Evolutionary conservation across 768 basidiomycete species (phyloP).

Genomic region (Lactarius sp.): DNA sequence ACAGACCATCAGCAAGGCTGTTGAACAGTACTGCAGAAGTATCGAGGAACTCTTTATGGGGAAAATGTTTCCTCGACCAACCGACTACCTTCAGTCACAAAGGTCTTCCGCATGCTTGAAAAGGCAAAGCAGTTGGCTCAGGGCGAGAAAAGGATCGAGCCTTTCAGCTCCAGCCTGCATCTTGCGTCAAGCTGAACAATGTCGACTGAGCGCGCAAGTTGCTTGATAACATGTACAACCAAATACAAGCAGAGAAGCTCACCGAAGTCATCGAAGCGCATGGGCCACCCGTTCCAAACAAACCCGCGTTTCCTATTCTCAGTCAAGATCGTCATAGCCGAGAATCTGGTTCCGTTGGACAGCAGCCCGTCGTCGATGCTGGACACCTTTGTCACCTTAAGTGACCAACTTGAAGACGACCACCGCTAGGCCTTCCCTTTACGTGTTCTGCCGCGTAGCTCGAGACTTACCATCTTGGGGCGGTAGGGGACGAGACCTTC

Average conservation of each 20-base stretch:
- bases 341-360: constrained; percentile 76
- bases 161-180: constrained; percentile 89
- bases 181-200: constrained; percentile 97
- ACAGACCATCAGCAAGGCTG: constrained; percentile 84
- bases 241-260: constrained; percentile 86
- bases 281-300: constrained; percentile 68
- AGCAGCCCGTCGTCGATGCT: constrained; percentile 71
- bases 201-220: constrained; percentile 87
- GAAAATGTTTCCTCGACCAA: constrained; percentile 90
- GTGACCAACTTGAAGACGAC: constrained; percentile 88
- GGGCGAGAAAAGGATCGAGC: constrained; percentile 88
- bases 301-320: constrained; percentile 82
- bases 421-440: constrained; percentile 51
- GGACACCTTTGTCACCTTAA: constrained; percentile 92
- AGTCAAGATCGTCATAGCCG: constrained; percentile 89
- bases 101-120: constrained; percentile 85
- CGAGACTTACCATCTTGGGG: constrained; percentile 12
- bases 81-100: constrained; percentile 75
- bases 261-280: constrained; percentile 53
- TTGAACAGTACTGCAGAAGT: constrained; percentile 86
- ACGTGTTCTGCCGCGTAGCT: not conserved
- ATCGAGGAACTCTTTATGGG: constrained; percentile 86
- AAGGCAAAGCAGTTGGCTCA: constrained; percentile 73
- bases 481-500: constrained; percentile 91
- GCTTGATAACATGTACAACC: constrained; percentile 90